A percentile compares a stretch with the other conserved stretches of the same genome.
These are phyloP conservation scores for Apiospora kogelbergensis DNA, from an alignment of 2,329 filamentous ascomycete genomes.

Conservation along the genomic window DNA sequence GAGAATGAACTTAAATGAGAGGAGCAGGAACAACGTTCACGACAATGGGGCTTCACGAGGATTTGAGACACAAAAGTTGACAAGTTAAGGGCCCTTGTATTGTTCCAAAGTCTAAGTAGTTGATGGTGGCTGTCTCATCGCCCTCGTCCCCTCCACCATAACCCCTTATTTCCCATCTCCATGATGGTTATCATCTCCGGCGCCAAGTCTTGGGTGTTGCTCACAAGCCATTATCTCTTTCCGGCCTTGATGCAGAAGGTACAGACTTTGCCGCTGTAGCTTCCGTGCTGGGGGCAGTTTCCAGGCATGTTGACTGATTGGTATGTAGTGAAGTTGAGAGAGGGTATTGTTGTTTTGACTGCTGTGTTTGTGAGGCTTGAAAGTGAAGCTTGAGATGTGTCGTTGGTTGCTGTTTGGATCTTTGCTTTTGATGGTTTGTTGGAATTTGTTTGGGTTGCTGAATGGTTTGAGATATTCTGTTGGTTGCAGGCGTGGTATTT, in stretches of 20 bases:
- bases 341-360: background rate
- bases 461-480: background rate
- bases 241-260: background rate
- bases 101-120: background rate
- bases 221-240: background rate
- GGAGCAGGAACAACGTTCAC: background rate
- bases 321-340: background rate
- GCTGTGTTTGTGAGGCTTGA: background rate
- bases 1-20: no score
- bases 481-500: background rate
- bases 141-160: background rate
- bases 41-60: background rate
- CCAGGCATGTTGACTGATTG: background rate
- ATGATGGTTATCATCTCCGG: background rate
- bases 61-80: no score
- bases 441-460: background rate
- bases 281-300: background rate
- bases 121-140: background rate
- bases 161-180: background rate
- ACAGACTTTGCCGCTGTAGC: background rate
- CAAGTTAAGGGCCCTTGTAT: background rate
- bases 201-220: background rate
- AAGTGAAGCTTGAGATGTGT: background rate
- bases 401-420: background rate
- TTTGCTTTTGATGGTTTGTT: background rate